Evolutionary conservation across 805 yeast genomes (phyloP), one percentile per base, ranked within the genome.

Genomic region (Starmerella floris): DNA sequence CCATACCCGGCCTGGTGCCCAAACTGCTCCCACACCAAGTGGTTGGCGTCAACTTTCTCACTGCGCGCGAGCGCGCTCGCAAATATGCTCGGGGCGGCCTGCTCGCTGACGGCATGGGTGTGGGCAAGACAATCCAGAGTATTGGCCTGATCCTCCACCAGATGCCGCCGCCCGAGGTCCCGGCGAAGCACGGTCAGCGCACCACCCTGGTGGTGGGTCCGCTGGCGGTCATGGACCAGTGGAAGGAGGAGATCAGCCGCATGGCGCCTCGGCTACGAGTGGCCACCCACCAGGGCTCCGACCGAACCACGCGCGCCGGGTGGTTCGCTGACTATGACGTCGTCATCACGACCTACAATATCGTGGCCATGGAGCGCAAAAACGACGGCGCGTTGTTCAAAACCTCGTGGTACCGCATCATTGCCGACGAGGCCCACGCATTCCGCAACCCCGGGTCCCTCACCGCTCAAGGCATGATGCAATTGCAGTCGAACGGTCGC

Each of bases 81-180:
- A 43, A 42, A 15, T 35, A 44, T 2, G 51, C 48, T 17, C 67
- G 64, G 43, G 82, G 82, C 23, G 83, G 81, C 3, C 40, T 76
- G n/a, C 62, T 83, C 31, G 83, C 91, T 55, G 94, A 83, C 57
- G 94, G 81, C 61, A 83, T 83, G 94, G 94, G 94, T 16, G 64
- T 83, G 15, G 94, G 94, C 40, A 83, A 83, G 55, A 83, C 94
- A 0, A 73, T 83, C 37, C 94, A 83, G 60, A 73, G 82, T 13
- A 64, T 76, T 33, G 79, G 91, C 0, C 62, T 83, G 34, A 73
- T 81, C 42, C 54, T 78, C 42, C 65, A 74, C 27, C 8, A n/a
- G 11, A 30, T 11, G 32, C 32, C 32, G 6, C 15, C 15, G 8
- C 8, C 8, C 16, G 6, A 9, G 17, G 52, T 47, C 22, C 48